Conservation (phyloP, 2,329 filamentous ascomycete genomes). For the Talaromyces pinophilus region DNA sequence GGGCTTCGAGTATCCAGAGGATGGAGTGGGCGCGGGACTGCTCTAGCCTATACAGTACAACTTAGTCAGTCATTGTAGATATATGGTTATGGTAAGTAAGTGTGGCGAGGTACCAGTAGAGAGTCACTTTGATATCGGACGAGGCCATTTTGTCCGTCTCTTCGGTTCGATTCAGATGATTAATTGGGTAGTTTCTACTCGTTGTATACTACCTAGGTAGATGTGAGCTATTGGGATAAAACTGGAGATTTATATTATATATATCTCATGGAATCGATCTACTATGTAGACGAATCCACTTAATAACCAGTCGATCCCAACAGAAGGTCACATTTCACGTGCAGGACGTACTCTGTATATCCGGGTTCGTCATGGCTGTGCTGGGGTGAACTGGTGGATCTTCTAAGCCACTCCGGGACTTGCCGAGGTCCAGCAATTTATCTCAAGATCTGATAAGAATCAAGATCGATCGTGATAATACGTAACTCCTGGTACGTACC, state of each 20-base stretch:
- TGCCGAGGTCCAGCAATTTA: slow-evolving; percentile 6
- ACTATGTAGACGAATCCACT: background rate
- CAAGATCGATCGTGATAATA: background rate
- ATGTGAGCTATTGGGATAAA: no score
- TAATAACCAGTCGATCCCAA: background rate
- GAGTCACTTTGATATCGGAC: slow-evolving; percentile 22
- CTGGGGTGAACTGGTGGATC: background rate
- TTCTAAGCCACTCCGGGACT: background rate
- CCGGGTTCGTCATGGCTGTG: background rate
- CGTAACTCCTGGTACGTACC: no score
- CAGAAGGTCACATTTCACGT: background rate
- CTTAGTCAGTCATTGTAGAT: background rate
- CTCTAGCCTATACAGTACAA: slow-evolving; percentile 65
- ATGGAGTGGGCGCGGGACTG: slow-evolving; percentile 80
- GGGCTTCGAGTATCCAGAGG: slow-evolving; percentile 82
- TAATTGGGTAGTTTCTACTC: background rate
- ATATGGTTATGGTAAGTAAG: background rate
- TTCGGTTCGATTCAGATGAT: background rate
- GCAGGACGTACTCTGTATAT: background rate
- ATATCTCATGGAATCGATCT: background rate
- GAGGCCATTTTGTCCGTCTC: slow-evolving; percentile 16
- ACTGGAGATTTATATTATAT: background rate
- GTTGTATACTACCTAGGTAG: no score
- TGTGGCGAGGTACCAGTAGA: slow-evolving; percentile 20
- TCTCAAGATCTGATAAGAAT: background rate